Percentiles rank a stretch among this genome's conserved stretches.
Evolutionary conservation across 345 rosid genomes (phyloP).

Genomic region (Gossypioides kirkii): DNA sequence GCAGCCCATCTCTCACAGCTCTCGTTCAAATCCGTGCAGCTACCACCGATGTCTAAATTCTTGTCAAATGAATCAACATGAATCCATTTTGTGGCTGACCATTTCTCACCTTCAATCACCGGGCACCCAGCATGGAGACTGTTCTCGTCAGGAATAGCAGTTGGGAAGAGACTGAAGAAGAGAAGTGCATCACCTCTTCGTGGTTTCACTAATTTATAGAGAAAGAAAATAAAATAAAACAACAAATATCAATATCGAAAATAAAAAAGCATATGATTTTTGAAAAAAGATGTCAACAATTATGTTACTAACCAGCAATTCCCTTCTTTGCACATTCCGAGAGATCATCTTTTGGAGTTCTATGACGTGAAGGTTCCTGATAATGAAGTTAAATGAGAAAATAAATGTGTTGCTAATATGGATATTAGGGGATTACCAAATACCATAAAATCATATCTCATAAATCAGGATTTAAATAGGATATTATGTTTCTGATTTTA

Average conservation of each 20-base stretch:
- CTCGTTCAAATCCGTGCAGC: constrained; percentile 61
- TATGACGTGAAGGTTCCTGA: constrained; percentile 67
- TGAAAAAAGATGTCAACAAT: not conserved
- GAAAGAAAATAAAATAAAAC: constrained; percentile 1
- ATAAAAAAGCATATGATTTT: not conserved
- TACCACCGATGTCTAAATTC: constrained; percentile 45
- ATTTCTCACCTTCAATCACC: constrained; percentile 92
- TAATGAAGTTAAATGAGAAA: constrained; percentile 12
- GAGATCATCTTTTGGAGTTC: constrained; percentile 41
- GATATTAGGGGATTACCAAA: too few species aligned
- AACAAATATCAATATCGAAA: not conserved
- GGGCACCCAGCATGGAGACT: constrained; percentile 95
- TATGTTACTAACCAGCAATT: constrained; percentile 56
- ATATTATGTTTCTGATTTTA: too few species aligned
- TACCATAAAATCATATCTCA: too few species aligned
- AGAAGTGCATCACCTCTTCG: constrained; percentile 82
- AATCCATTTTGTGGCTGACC: constrained; percentile 99
- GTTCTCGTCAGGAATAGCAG: constrained; percentile 63
- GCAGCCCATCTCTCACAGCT: constrained; percentile 94
- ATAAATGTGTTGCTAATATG: not conserved
- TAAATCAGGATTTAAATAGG: too few species aligned
- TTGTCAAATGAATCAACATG: constrained; percentile 86
- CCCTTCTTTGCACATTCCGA: constrained; percentile 95
- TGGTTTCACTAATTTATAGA: constrained; percentile 58
- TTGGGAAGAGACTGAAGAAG: constrained; percentile 78